These are phyloP conservation scores for Ocimum tenuiflorum DNA, from an alignment of 257 asterid genomes.

Conservation along the genomic window DNA sequence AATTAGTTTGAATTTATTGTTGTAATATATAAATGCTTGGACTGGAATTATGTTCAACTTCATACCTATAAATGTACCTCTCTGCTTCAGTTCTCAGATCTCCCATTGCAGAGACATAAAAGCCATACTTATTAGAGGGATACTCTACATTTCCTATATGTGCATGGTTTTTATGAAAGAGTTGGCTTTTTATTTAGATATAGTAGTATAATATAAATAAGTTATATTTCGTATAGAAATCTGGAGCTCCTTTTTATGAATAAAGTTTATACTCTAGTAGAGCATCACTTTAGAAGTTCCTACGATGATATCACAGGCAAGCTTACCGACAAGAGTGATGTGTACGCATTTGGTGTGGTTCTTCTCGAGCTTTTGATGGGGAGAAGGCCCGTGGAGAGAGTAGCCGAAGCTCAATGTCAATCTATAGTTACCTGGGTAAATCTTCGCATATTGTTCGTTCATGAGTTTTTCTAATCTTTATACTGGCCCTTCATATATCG, in stretches of 20 bases:
- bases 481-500: not conserved
- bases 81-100: not conserved
- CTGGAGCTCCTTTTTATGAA: not conserved
- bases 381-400: slow-evolving; percentile 70
- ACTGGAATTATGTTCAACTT: not conserved
- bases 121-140: not conserved
- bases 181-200: not conserved
- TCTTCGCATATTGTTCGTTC: not conserved
- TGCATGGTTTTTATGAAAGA: not conserved
- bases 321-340: slow-evolving; percentile 93
- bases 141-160: not conserved
- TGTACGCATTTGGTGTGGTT: slow-evolving; percentile 83
- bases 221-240: not conserved
- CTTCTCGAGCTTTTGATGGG: slow-evolving; percentile 91
- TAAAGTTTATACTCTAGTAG: not conserved
- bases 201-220: not conserved
- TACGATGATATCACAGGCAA: slow-evolving; percentile 45
- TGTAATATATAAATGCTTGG: not conserved
- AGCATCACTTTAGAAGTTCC: slow-evolving; percentile 9
- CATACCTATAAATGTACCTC: not conserved
- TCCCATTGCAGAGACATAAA: not conserved
- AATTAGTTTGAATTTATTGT: not conserved
- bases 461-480: not conserved
- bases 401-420: slow-evolving; percentile 60
- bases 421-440: slow-evolving; percentile 86